Base-by-base conservation (phyloP, 306 rosid species). In the Acmispon strigosus region DNA sequence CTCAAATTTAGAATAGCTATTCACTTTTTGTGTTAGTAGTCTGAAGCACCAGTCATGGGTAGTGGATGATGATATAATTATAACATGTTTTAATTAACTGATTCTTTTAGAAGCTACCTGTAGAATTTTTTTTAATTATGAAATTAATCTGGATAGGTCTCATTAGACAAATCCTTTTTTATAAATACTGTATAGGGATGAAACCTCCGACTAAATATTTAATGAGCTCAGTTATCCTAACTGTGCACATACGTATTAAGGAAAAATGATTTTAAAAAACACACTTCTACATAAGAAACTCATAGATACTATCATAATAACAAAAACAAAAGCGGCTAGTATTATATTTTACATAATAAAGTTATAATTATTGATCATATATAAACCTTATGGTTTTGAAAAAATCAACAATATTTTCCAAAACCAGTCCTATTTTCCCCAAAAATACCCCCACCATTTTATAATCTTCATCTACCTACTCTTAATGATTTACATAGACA, bases 381-480 rank as follows among this genome's bases (percentile, higher is more conserved):
- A 78, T 60, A 34, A 44, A 50, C 51, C 17, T 42, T 65, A 68
- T 37, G 86, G 84, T 53, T 78, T 78, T 78, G 75, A 76, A 77
- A 73, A 68, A 74, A 62, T 16, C 9, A 70, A 68, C 64, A 59
- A 47, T 54, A 62, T 86, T 86, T 80, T 78, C 63, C 83, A 84
- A 89, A 83, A 75, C 88, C 79, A 22, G 7, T 56, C 54, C 41
- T 27, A 29, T 72, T 71, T 75, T n/a, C 58, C 19, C 64, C 55
- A 54, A 74, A 75, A 64, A 59, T 62, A 66, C 15, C 47, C 6
- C 16, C 81, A 76, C 60, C 24, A n/a, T 80, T 68, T 72, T 53
- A 76, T 39, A 50, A 58, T 39, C 74, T 76, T 80, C 62, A 59
- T 55, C 84, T 27, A 27, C 3, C 37, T 73, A 67, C 76, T 80